Evolutionary conservation across 306 rosid genomes (phyloP).

Genomic region (Quercus ilex): DNA sequence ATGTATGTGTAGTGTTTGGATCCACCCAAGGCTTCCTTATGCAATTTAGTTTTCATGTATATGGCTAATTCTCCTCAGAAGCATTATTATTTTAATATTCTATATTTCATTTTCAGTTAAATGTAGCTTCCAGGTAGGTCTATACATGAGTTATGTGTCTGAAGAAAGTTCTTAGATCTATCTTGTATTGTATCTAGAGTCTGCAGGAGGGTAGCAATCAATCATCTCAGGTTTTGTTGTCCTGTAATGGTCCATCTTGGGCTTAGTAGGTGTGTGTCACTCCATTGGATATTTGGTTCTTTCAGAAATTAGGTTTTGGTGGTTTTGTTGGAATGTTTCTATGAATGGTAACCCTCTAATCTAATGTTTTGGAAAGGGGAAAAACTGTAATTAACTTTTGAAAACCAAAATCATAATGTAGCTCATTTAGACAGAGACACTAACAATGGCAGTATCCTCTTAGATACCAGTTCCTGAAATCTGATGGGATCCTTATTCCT

Average conservation of each 20-base stretch:
- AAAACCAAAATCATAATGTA: too few species aligned
- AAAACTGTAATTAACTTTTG: too few species aligned
- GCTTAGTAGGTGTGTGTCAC: neutral
- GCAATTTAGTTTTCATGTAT: neutral
- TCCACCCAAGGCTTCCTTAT: neutral
- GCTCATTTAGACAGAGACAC: neutral
- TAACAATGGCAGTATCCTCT: neutral
- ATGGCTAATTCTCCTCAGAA: neutral
- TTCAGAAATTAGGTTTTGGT: too few species aligned
- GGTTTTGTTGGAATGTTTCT: neutral
- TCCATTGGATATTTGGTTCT: too few species aligned
- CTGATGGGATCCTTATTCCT: neutral
- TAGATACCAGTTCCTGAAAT: neutral
- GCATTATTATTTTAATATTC: neutral
- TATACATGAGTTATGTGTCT: neutral
- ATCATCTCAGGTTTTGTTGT: neutral
- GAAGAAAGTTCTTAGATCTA: slow-evolving; percentile 6
- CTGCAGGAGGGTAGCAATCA: neutral
- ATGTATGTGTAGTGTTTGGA: neutral
- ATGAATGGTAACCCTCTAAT: neutral
- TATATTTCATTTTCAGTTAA: slow-evolving; percentile 1
- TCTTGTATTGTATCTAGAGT: neutral
- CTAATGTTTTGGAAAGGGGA: too few species aligned
- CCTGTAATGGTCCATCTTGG: neutral
- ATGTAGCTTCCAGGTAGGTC: slow-evolving; percentile 4